Base-by-base conservation (phyloP, 2,329 filamentous ascomycete genomes). In the Kalmusia sp. region DNA sequence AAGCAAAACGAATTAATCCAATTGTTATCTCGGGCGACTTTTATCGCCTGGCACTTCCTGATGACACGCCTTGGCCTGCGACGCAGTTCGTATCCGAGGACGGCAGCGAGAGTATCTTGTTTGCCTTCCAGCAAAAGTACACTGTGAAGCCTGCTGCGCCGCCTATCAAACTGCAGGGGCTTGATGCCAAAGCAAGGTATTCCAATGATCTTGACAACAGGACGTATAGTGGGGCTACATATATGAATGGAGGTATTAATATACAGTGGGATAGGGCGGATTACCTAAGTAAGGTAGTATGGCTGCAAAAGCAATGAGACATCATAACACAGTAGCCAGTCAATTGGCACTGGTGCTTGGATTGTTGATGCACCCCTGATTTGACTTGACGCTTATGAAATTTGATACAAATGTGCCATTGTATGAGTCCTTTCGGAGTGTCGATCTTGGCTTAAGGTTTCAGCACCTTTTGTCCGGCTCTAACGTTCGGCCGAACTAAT, bases 171-270 rank as follows among this genome's bases (percentile, higher is more conserved):
- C 62, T 89, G 31, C 80, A 84, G 57, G 86, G 86, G 0, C 63
- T 89, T 49, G 85, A 88, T 52, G 61, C 80, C 0, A 53, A 63
- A 5, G 83, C 84, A 0, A 78, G 67, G 44, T 89, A 88, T 60
- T 64, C 54, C 12, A 80, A 71, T 14, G 71, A 85, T 15, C 76
- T 81, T 35, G 83, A 81, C 0, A 80, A 82, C 25, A 75, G 70
- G 22, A 80, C 78, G 6, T 82, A 82, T 55, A 83, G 81, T 0
- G 86, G 86, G 0, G 78, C 80, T 8, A 87, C 84, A 6, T 74
- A 88, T 63, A 87, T 88, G 83, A 87, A 86, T 57, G 76, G 77
- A 1, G 86, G 86, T 0, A 62, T 89, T 31, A 83, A 86, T 69
- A 76, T 80, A 67, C 59, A 69, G 4, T 82, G 85, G 58, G 61